Evolutionary conservation across 768 basidiomycete species (phyloP), one percentile per base, ranked within the genome.

Genomic region (Gelatoporia subvermispora): DNA sequence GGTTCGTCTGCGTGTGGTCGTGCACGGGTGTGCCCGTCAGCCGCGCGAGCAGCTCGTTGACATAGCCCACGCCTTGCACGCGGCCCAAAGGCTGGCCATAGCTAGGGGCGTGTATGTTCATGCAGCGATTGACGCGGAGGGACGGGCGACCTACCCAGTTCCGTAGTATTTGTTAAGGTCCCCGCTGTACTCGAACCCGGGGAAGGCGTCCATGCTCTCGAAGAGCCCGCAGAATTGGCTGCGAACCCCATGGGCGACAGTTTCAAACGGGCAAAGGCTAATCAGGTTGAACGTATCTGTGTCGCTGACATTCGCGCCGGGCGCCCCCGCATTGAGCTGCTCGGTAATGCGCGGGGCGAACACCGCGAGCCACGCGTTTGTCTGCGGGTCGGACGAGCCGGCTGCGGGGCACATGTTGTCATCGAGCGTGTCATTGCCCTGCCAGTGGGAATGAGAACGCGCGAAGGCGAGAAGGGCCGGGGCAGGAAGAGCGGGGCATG

Each of bases 31-130:
- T 64, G 18, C 72, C 72, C 0, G 84, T 88, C 25, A 94, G 73
- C 15, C 93, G 80, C 0, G 89, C 88, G 16, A 94, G 64, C 17
- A 95, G 77, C 66, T 94, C 92, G 62, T 93, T 93, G 59, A 88
- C 72, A 60, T 88, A 95, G 15, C 92, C 93, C 8, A 93, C 83
- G 22, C 90, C 89, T 61, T 89, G 88, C 9, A 90, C 80, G 5
- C 71, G 83, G 1, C 90, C 89, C 4, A 92, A 70, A 0, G 65
- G 54, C 45, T 81, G 79, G 1, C 89, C 88, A 50, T 87, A 77
- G 20, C 85, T 86, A 50, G 20, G 13, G 5, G 35, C 13, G 37
- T 51, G 41, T 44, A 16, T 17, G 17, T 31, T 2, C 24, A 20
- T 2, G 21, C 22, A 28, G 43, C 4, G 34, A 28, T 28, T 15